Conservation (phyloP, 345 rosid species). For the Salix suchowensis region DNA sequence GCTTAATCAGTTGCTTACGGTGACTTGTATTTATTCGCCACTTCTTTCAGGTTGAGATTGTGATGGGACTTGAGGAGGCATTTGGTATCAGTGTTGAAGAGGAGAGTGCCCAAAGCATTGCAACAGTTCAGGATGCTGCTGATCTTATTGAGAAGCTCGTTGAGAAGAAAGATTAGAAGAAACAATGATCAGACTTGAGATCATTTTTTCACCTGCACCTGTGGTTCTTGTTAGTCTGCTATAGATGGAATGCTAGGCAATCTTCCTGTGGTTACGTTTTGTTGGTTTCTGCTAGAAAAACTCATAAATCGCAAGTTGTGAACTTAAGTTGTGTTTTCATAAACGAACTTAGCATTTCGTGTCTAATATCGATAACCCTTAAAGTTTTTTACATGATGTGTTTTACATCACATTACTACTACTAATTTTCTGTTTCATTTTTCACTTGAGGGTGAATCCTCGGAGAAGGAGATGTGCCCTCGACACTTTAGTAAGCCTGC, state of each 20-base stretch:
- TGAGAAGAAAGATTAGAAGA: slow-evolving; percentile 37
- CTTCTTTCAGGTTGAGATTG: slow-evolving; percentile 68
- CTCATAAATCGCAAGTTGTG: not conserved
- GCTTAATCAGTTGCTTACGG: not conserved
- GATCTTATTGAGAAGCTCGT: slow-evolving; percentile 72
- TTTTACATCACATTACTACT: not conserved
- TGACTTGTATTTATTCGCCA: not conserved
- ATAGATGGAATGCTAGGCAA: slow-evolving; percentile 5
- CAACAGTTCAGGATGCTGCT: slow-evolving; percentile 79
- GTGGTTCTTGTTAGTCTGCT: slow-evolving; percentile 1
- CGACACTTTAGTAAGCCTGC: not conserved
- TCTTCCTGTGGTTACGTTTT: slow-evolving; percentile 5
- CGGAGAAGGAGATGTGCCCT: not conserved
- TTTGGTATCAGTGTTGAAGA: slow-evolving; percentile 68
- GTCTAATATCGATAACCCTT: not conserved
- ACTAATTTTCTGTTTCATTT: not conserved
- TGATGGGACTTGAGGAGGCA: slow-evolving; percentile 84
- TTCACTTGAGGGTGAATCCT: not conserved
- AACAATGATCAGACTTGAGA: not conserved
- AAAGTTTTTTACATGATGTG: not conserved
- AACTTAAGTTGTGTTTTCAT: not conserved
- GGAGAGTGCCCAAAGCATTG: slow-evolving; percentile 64
- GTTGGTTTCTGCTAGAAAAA: not conserved
- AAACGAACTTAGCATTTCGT: not conserved
- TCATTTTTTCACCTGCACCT: not conserved